These are phyloP conservation scores for Trichoderma reesei DNA, from an alignment of 495 filamentous ascomycete genomes.

Conservation along the genomic window DNA sequence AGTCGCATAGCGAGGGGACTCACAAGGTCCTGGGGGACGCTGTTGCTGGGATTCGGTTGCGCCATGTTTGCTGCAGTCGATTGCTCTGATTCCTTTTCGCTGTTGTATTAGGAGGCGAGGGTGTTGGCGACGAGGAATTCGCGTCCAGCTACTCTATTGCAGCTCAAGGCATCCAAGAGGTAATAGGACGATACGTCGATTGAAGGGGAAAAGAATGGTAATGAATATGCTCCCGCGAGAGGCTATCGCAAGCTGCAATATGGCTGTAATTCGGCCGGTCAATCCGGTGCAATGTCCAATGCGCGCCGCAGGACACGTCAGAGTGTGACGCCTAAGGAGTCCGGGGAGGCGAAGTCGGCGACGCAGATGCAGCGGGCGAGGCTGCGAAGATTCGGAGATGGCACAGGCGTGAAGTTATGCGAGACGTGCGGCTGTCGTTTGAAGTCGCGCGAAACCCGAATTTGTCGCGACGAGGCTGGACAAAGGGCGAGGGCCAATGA, in stretches of 20 bases:
- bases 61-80: conserved; percentile 9
- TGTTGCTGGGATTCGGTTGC: conserved; percentile 46
- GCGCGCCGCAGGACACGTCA: background rate
- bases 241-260: no score
- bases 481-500: background rate
- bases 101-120: background rate
- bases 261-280: background rate
- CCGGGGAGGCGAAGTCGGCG: background rate
- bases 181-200: no score
- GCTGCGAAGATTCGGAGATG: no score
- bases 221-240: no score
- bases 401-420: no score
- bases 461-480: conserved; percentile 14
- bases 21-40: conserved; percentile 55
- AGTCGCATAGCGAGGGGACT: conserved; percentile 10
- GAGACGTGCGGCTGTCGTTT: background rate
- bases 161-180: background rate
- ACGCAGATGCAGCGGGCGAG: background rate
- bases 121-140: background rate
- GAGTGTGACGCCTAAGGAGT: background rate
- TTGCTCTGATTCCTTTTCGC: background rate
- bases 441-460: conserved; percentile 7
- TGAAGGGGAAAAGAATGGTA: no score
- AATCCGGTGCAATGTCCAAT: background rate
- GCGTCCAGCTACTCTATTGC: background rate